Base-by-base conservation (phyloP, 805 yeast species). In the Metschnikowia cubensis region DNA sequence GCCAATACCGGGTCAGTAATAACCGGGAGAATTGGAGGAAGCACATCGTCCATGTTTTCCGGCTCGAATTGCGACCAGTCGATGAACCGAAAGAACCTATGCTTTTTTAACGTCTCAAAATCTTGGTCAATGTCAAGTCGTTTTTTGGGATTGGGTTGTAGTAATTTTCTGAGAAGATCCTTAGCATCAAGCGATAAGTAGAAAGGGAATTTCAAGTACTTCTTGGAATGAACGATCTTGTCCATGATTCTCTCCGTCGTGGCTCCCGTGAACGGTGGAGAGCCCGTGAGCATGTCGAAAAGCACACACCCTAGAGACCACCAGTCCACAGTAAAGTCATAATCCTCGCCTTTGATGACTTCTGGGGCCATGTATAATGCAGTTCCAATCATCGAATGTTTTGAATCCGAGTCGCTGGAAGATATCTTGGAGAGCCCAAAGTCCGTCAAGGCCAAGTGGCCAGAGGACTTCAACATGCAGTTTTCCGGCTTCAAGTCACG, bases 331-430 rank as follows among this genome's bases (percentile, higher is more conserved):
- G 82, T 76, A 48, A 81, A 84, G 58, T 85, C 89, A 65, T 89
- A 90, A 15, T 82, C 80, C 57, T 83, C 79, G 20, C 96, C 96
- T 50, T 78, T 80, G 25, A 89, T 71, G 32, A 90, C 85, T 64
- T 89, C 97, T 2, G 97, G 97, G 0, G 96, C 96, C 83, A 89
- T 86, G 59, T 86, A 86, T 61, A 86, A 89, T 0, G 90, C 88
- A 0, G 94, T 86, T 1, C 94, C 94, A 46, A 83, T 80, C 56
- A 86, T 67, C 11, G 87, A 79, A 69, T 78, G 61, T 83, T 52
- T 54, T 4, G 45, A 35, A 29, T 51, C 80, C 52, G 75, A 67
- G 8, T 66, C 72, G 33, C 52, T 70, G n/a, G 55, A 41, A 41
- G 64, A 59, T n/a, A 69, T 71, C 51, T 73, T 73, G 2, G 74